phyloP scores from a whole-genome alignment of 2,329 filamentous ascomycete genomes.

The Aspergillus ruber region DNA sequence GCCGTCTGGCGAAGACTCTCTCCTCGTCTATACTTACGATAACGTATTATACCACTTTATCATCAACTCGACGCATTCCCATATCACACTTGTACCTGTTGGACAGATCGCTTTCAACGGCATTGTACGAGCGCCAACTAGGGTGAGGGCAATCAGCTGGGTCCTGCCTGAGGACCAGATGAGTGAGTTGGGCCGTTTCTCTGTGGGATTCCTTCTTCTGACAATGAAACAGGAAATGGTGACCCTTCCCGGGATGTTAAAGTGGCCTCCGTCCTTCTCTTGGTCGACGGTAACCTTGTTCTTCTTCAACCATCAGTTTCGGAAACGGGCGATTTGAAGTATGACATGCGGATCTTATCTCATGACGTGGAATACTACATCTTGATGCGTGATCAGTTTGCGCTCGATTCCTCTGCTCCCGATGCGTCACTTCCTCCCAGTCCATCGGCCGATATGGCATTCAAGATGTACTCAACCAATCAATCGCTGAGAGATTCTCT shows the following conservation, averaged over 20 bases:
- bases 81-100: slow-evolving; percentile 78
- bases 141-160: slow-evolving; percentile 92
- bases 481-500: slow-evolving; percentile 73
- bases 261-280: slow-evolving; percentile 84
- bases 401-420: slow-evolving; percentile 41
- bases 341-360: slow-evolving; percentile 95
- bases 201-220: slow-evolving; percentile 6
- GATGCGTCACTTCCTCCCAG: slow-evolving; percentile 45
- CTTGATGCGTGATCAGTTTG: slow-evolving; percentile 77
- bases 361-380: slow-evolving; percentile 95
- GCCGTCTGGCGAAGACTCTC: slow-evolving; percentile 83
- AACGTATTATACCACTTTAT: slow-evolving; percentile 94
- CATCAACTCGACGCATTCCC: slow-evolving; percentile 64
- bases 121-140: slow-evolving; percentile 85
- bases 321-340: slow-evolving; percentile 79
- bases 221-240: slow-evolving; percentile 55
- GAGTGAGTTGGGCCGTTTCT: slow-evolving; percentile 40
- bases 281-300: slow-evolving; percentile 96
- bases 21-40: slow-evolving; percentile 94
- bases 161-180: slow-evolving; percentile 87
- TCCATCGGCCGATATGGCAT: slow-evolving; percentile 41
- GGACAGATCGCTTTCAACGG: slow-evolving; percentile 97
- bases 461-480: slow-evolving; percentile 40
- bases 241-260: slow-evolving; percentile 95
- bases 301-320: slow-evolving; percentile 80